phyloP scores from a whole-genome alignment of 2,329 filamentous ascomycete species.

The Fusarium illudens region DNA sequence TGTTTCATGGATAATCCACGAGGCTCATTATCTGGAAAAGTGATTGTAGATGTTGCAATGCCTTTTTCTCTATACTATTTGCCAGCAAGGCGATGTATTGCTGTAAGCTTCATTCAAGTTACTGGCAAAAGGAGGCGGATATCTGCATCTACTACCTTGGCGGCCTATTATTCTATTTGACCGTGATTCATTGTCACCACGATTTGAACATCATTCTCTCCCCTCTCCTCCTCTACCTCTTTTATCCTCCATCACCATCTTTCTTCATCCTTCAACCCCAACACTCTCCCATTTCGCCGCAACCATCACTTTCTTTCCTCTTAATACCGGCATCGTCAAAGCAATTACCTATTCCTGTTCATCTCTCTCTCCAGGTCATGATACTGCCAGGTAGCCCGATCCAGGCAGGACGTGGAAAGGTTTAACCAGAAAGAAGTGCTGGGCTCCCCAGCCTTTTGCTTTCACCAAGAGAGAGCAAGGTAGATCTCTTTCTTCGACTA shows the following conservation, averaged over 20 bases:
- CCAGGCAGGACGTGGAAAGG: neutral
- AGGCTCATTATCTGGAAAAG: neutral
- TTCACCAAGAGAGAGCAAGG: neutral
- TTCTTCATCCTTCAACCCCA: neutral
- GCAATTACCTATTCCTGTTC: neutral
- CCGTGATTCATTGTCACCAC: neutral
- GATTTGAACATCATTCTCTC: neutral
- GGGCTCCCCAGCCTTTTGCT: neutral
- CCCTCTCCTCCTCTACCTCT: neutral
- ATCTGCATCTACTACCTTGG: neutral
- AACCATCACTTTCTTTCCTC: neutral
- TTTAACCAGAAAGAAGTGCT: neutral
- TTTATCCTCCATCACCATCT: neutral
- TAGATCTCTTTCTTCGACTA: neutral
- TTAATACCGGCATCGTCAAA: neutral
- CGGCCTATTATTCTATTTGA: neutral
- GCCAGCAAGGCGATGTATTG: neutral
- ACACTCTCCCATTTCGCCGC: neutral
- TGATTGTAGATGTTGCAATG: neutral
- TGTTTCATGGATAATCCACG: neutral
- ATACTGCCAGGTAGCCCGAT: neutral
- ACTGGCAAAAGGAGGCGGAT: neutral
- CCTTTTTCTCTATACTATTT: neutral
- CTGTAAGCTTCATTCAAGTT: neutral
- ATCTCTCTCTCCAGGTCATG: neutral